Conservation (phyloP, 2,329 filamentous ascomycete species). For the Pseudocercospora macadamiae region DNA sequence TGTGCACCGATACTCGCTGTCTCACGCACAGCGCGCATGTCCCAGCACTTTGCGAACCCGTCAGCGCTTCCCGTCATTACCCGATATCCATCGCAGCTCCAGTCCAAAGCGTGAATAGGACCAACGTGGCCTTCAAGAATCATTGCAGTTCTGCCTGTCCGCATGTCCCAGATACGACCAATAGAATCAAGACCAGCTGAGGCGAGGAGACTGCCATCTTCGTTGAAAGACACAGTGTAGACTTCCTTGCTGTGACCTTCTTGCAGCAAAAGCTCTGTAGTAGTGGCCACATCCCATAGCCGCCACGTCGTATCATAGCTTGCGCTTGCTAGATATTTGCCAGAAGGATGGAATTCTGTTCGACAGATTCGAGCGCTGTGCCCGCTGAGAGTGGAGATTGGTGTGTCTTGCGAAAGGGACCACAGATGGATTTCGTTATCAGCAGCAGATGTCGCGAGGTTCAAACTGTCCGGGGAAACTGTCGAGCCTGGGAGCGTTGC, state of each 20-base stretch:
- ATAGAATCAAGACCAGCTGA: slow-evolving; percentile 95
- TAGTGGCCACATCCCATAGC: slow-evolving; percentile 89
- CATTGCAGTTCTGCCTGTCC: slow-evolving; percentile 92
- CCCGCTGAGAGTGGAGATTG: slow-evolving; percentile 77
- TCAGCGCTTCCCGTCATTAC: slow-evolving; percentile 90
- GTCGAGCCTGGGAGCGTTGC: slow-evolving; percentile 72
- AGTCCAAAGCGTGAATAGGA: slow-evolving; percentile 90
- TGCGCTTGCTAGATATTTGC: slow-evolving; percentile 85
- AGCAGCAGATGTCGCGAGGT: slow-evolving; percentile 86
- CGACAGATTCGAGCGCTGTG: slow-evolving; percentile 87
- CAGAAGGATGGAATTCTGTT: slow-evolving; percentile 92
- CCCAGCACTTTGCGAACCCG: slow-evolving; percentile 98
- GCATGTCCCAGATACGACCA: slow-evolving; percentile 91
- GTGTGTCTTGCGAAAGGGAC: slow-evolving; percentile 85
- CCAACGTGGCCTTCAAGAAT: slow-evolving; percentile 91
- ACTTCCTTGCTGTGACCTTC: slow-evolving; percentile 95
- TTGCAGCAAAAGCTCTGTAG: slow-evolving; percentile 80
- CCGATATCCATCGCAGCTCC: slow-evolving; percentile 89
- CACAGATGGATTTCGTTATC: slow-evolving; percentile 88
- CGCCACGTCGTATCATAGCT: slow-evolving; percentile 97
- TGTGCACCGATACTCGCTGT: slow-evolving; percentile 88
- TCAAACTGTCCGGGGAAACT: slow-evolving; percentile 70
- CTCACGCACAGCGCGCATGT: slow-evolving; percentile 83
- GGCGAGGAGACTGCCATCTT: slow-evolving; percentile 85
- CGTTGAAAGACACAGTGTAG: slow-evolving; percentile 86